Conservation (phyloP, 2,329 filamentous ascomycete genomes). For the Curvularia lunata region DNA sequence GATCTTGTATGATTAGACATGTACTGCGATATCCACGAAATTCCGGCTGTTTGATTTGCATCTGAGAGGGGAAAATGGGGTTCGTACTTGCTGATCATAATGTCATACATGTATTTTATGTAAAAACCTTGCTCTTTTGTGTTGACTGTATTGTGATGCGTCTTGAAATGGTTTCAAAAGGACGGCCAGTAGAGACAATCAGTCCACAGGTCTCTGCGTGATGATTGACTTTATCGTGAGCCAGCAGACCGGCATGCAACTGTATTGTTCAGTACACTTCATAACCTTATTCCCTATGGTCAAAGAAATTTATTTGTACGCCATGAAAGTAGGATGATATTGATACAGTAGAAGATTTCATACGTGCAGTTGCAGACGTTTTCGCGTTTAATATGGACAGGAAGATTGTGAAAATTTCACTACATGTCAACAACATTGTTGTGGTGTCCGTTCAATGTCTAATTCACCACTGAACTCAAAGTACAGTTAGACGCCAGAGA, state of each 20-base stretch:
- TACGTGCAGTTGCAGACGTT: too few relatives aligned
- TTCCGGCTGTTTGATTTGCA: background rate
- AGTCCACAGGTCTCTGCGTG: background rate
- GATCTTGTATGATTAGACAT: conserved; percentile 9
- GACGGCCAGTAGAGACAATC: background rate
- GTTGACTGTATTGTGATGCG: background rate
- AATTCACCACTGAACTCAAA: background rate
- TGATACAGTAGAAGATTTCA: background rate
- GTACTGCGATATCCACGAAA: conserved; percentile 2
- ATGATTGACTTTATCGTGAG: background rate
- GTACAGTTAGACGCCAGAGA: too few relatives aligned
- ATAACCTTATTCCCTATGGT: background rate
- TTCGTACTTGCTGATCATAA: background rate
- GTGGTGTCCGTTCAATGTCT: background rate
- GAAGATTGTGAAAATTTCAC: too few relatives aligned
- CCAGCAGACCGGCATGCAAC: background rate
- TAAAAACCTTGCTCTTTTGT: background rate
- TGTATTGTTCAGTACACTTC: background rate
- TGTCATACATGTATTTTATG: background rate
- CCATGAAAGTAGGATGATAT: too few relatives aligned
- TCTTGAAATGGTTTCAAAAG: background rate
- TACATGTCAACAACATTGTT: background rate
- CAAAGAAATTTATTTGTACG: too few relatives aligned
- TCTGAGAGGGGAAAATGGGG: background rate
- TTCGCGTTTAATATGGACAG: too few relatives aligned